phyloP scores from a whole-genome alignment of 176 grass and related monocot species.

The Chloris gayana region DNA sequence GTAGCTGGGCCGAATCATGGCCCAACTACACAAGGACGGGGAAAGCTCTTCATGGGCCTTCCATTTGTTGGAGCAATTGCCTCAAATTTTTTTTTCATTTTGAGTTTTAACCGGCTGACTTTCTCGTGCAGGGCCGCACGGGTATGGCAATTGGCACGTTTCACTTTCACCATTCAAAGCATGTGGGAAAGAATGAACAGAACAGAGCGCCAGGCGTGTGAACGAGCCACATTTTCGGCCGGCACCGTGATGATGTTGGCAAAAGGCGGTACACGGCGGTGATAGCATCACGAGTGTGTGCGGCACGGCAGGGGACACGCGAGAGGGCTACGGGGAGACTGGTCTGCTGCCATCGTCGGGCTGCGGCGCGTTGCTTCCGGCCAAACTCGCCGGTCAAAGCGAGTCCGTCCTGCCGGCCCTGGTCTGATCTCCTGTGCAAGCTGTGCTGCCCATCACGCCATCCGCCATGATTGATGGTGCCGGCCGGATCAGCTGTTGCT shows the following conservation, averaged over 20 bases:
- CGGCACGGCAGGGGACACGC: constrained; percentile 1
- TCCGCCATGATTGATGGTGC: constrained; percentile 5
- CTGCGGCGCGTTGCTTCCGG: neutral
- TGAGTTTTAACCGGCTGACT: neutral
- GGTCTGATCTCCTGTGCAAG: constrained; percentile 8
- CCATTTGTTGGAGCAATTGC: neutral
- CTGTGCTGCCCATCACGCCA: neutral
- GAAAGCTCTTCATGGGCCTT: neutral
- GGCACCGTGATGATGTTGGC: neutral
- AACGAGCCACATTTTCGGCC: too few species aligned
- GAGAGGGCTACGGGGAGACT: neutral
- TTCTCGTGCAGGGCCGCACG: neutral
- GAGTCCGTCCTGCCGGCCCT: neutral
- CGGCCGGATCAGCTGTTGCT: constrained; percentile 25
- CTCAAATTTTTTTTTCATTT: neutral
- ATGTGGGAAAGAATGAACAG: neutral
- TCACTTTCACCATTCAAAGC: neutral
- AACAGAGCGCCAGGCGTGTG: neutral
- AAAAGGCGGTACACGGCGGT: neutral
- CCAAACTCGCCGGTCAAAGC: constrained; percentile 23
- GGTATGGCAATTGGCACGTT: too few species aligned
- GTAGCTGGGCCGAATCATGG: neutral
- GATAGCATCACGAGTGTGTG: constrained; percentile 4
- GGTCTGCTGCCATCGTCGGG: neutral
- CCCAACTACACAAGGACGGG: constrained; percentile 1